A percentile compares a stretch with the other conserved stretches of the same genome.
Evolutionary conservation across 2,329 filamentous ascomycete genomes (phyloP).

Genomic region (Aspergillus calidoustus): DNA sequence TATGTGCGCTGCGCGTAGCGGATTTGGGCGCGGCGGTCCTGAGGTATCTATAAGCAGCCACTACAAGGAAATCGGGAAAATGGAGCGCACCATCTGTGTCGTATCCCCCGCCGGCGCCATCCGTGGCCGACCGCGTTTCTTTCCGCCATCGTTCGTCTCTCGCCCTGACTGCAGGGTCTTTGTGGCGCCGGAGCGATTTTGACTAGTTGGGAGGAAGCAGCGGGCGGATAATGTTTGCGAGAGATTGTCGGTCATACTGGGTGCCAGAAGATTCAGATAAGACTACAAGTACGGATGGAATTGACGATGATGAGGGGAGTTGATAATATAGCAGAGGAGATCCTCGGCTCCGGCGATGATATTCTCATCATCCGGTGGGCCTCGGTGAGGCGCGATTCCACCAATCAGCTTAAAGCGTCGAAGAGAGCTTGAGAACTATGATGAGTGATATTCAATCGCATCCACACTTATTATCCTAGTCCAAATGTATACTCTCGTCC

Average conservation of each 20-base stretch:
- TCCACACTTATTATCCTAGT: slow-evolving; percentile 43
- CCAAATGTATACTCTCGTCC: slow-evolving; percentile 49
- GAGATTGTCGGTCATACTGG: not conserved
- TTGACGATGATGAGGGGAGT: not conserved
- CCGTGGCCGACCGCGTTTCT: slow-evolving; percentile 9
- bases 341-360: slow-evolving; percentile 1
- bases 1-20: slow-evolving; percentile 84
- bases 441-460: no score
- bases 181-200: not conserved
- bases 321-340: not conserved
- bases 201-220: not conserved
- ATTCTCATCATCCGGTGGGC: slow-evolving; percentile 3
- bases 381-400: not conserved
- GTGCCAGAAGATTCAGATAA: no score
- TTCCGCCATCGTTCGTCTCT: not conserved
- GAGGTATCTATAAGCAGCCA: not conserved
- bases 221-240: slow-evolving; percentile 3
- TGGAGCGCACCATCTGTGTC: not conserved
- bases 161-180: not conserved
- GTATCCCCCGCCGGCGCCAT: not conserved
- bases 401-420: not conserved
- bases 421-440: no score
- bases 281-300: no score
- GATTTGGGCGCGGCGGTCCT: slow-evolving; percentile 74
- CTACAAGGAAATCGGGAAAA: no score